Conservation (phyloP, 2,329 filamentous ascomycete genomes). For the Alternaria triticimaculans region DNA sequence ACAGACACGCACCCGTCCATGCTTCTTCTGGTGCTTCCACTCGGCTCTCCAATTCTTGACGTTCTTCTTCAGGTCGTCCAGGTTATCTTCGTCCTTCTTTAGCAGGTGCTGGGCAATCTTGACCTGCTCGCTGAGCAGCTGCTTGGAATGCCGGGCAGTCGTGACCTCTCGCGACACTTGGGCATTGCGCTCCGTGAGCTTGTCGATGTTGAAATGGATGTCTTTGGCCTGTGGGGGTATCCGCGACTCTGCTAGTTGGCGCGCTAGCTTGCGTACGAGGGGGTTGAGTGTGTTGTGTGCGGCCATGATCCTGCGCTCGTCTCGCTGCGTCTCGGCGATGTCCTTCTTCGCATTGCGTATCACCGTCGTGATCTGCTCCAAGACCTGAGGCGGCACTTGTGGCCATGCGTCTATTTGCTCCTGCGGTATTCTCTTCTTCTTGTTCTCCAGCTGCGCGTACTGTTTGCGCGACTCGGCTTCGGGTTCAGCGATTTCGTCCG, state of each 20-base stretch:
- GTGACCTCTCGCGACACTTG: slow-evolving; percentile 59
- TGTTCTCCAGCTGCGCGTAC: slow-evolving; percentile 44
- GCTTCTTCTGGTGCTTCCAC: slow-evolving; percentile 42
- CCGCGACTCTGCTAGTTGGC: slow-evolving; percentile 66
- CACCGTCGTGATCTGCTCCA: slow-evolving; percentile 63
- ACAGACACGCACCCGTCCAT: slow-evolving; percentile 32
- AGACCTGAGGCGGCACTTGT: slow-evolving; percentile 61
- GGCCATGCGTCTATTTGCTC: slow-evolving; percentile 57
- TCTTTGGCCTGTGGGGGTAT: slow-evolving; percentile 65
- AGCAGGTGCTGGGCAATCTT: slow-evolving; percentile 58
- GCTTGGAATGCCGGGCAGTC: slow-evolving; percentile 67
- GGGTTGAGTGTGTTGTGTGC: slow-evolving; percentile 64
- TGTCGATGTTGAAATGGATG: slow-evolving; percentile 69
- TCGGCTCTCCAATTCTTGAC: slow-evolving; percentile 36
- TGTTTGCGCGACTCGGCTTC: slow-evolving; percentile 25
- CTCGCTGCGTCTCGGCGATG: slow-evolving; percentile 63
- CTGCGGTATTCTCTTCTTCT: slow-evolving; percentile 46
- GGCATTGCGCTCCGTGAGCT: slow-evolving; percentile 64
- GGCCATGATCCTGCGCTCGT: slow-evolving; percentile 56
- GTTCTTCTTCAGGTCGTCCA: slow-evolving; percentile 40
- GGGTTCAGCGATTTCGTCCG: slow-evolving; percentile 29
- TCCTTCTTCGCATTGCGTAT: slow-evolving; percentile 67
- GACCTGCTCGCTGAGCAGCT: slow-evolving; percentile 65
- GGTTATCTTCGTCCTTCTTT: slow-evolving; percentile 33
- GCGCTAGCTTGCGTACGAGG: slow-evolving; percentile 63